These are phyloP conservation scores for Meredithiella fracta DNA, from an alignment of 2,329 filamentous ascomycete genomes.

Conservation along the genomic window DNA sequence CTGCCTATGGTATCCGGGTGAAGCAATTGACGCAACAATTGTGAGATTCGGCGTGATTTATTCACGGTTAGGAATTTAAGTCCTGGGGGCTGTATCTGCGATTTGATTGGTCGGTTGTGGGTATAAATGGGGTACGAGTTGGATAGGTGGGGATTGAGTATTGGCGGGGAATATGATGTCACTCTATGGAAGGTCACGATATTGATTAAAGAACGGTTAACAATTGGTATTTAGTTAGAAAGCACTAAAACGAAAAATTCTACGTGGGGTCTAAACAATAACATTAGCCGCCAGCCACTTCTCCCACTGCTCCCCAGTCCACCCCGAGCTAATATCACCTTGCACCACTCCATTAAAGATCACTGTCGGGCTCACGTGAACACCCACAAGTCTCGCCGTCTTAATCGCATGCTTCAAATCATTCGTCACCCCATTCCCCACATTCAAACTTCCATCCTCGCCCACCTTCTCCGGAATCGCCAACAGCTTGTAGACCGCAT, in stretches of 20 bases:
- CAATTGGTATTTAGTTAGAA: not conserved
- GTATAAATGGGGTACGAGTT: not conserved
- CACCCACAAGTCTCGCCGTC: conserved; percentile 58
- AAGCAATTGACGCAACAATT: too few relatives aligned
- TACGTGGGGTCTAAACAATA: conserved; percentile 2
- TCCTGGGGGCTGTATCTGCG: not conserved
- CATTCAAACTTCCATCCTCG: conserved; percentile 53
- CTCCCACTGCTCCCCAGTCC: conserved; percentile 66
- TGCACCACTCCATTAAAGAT: conserved; percentile 76
- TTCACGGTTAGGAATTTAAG: not conserved
- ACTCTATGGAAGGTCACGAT: not conserved
- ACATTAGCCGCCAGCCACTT: conserved; percentile 50
- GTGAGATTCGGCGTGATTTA: not conserved
- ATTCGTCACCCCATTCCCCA: conserved; percentile 65
- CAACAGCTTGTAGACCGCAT: conserved; percentile 52
- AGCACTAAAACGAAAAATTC: not conserved
- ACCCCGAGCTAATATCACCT: conserved; percentile 61
- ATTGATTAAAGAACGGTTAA: not conserved
- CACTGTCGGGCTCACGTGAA: conserved; percentile 85
- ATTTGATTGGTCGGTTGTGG: not conserved
- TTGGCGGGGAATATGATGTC: not conserved
- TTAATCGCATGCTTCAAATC: conserved; percentile 76
- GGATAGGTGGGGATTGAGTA: not conserved
- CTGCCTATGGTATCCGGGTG: too few relatives aligned
- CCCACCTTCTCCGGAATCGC: conserved; percentile 50